phyloP scores from a whole-genome alignment of 73 alveolate species.

The Stentor roeselii region DNA sequence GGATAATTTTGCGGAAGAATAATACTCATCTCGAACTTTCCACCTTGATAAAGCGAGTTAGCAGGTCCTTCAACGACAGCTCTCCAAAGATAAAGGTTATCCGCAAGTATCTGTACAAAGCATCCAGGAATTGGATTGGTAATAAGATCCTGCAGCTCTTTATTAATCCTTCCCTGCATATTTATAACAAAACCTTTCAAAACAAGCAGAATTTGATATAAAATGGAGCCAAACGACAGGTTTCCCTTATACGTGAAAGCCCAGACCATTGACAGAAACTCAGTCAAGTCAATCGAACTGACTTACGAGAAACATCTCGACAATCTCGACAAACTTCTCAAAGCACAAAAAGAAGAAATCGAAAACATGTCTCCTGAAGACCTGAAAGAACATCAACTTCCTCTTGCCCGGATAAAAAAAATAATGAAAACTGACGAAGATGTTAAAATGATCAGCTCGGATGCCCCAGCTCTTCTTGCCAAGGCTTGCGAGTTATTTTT shows the following conservation, averaged over 20 bases:
- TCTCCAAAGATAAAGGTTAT: slow-evolving; percentile 36
- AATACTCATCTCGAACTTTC: slow-evolving; percentile 38
- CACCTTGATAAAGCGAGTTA: slow-evolving; percentile 47
- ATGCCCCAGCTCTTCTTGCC: slow-evolving; percentile 96
- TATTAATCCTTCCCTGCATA: slow-evolving; percentile 20
- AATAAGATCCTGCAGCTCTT: slow-evolving; percentile 20
- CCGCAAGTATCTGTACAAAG: background rate
- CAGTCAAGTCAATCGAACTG: background rate
- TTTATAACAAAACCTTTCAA: background rate
- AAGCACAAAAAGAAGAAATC: slow-evolving; percentile 7
- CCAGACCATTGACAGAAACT: background rate
- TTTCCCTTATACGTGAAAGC: background rate
- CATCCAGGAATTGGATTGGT: background rate
- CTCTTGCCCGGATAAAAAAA: slow-evolving; percentile 97
- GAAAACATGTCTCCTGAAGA: slow-evolving; percentile 56
- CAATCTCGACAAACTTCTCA: slow-evolving; percentile 16
- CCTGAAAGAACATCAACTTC: slow-evolving; percentile 66
- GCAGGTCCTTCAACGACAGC: slow-evolving; percentile 47
- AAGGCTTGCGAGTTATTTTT: slow-evolving; percentile 99
- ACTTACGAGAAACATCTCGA: slow-evolving; percentile 3
- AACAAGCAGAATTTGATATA: background rate
- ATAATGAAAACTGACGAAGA: slow-evolving; percentile 81
- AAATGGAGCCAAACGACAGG: background rate
- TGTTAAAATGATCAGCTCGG: slow-evolving; percentile 26
- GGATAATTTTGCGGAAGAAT: slow-evolving; percentile 63